Evolutionary conservation across 2,329 filamentous ascomycete species (phyloP).

Genomic region (Ascochyta pisi): DNA sequence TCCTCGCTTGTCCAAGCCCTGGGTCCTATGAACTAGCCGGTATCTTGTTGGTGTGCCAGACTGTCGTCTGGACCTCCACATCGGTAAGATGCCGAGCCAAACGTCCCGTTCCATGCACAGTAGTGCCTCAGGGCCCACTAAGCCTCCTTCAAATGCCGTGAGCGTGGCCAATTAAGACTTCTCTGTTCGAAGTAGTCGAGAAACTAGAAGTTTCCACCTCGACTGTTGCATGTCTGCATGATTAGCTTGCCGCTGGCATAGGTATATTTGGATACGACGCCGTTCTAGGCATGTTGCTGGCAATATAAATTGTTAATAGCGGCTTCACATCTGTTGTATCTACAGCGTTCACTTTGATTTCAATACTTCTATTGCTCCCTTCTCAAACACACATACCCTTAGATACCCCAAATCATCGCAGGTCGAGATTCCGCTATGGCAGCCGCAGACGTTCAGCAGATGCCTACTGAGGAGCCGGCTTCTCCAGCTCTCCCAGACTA

Average conservation of each 20-base stretch:
- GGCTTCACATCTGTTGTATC: neutral
- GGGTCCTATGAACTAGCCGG: neutral
- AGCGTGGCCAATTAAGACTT: slow-evolving; percentile 5
- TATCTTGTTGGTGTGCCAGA: slow-evolving; percentile 3
- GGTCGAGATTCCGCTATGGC: slow-evolving; percentile 28
- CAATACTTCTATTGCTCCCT: neutral
- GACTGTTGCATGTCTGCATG: slow-evolving; percentile 14
- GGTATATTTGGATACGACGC: slow-evolving; percentile 1
- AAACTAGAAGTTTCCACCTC: slow-evolving; percentile 2
- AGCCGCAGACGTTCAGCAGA: slow-evolving; percentile 35
- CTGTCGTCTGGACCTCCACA: slow-evolving; percentile 12
- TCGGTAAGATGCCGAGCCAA: slow-evolving; percentile 10
- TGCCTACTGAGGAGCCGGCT: slow-evolving; percentile 35
- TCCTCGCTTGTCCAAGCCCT: neutral
- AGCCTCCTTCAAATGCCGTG: slow-evolving; percentile 5
- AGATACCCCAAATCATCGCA: slow-evolving; percentile 3
- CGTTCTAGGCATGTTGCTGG: slow-evolving; percentile 4
- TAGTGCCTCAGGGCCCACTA: slow-evolving; percentile 7
- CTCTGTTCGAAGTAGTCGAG: neutral
- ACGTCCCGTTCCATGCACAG: slow-evolving; percentile 15
- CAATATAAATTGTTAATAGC: slow-evolving; percentile 3
- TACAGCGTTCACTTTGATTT: neutral
- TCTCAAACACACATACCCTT: neutral
- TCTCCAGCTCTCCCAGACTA: slow-evolving; percentile 62
- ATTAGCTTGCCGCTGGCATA: slow-evolving; percentile 3